phyloP scores from a whole-genome alignment of 345 rosid genomes.

The Aurinia saxatilis region DNA sequence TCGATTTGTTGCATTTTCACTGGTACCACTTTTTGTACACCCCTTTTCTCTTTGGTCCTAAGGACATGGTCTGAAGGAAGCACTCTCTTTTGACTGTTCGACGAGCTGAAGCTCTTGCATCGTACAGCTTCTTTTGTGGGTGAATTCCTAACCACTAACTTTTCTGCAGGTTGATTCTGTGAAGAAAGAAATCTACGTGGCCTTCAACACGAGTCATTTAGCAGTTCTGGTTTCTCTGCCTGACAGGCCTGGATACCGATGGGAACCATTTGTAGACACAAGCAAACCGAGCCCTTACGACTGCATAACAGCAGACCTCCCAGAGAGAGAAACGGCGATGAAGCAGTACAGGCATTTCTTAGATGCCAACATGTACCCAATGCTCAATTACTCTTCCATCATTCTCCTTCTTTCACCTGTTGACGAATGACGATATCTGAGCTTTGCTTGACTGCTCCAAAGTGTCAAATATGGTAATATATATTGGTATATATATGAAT shows the following conservation, averaged over 20 bases:
- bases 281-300: constrained; percentile 74
- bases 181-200: constrained; percentile 78
- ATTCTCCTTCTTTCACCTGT: constrained; percentile 50
- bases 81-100: neutral
- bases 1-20: constrained; percentile 85
- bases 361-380: constrained; percentile 73
- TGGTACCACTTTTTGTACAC: constrained; percentile 39
- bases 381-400: constrained; percentile 84
- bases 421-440: constrained; percentile 25
- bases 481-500: no score
- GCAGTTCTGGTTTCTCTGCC: constrained; percentile 61
- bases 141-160: neutral
- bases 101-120: neutral
- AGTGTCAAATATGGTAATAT: no score
- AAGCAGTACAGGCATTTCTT: constrained; percentile 70
- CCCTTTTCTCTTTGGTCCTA: neutral
- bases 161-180: constrained; percentile 55
- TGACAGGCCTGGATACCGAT: constrained; percentile 66
- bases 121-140: neutral
- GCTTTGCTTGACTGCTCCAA: neutral
- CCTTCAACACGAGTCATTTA: constrained; percentile 71
- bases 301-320: constrained; percentile 60
- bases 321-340: constrained; percentile 49
- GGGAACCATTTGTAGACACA: constrained; percentile 91
- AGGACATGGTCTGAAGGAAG: neutral